A percentile compares a stretch with the other conserved stretches of the same genome.
phyloP scores from a whole-genome alignment of 116 monocot species.

The Cymodocea nodosa region DNA sequence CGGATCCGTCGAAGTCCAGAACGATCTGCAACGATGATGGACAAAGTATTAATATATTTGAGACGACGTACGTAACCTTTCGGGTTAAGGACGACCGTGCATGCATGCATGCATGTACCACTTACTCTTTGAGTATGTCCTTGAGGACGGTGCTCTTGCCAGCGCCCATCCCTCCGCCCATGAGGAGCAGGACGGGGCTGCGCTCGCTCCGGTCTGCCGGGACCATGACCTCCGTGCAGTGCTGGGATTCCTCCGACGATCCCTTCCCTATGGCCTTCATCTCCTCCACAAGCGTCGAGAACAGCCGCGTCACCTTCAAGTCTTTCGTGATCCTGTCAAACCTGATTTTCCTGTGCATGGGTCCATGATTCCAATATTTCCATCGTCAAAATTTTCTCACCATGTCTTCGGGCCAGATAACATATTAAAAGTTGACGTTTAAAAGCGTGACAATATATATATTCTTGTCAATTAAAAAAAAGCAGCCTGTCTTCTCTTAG shows the following conservation, averaged over 20 bases:
- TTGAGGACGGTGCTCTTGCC: constrained; percentile 95
- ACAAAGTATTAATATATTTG: no score
- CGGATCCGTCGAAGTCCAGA: constrained; percentile 62
- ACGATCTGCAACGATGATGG: constrained; percentile 23
- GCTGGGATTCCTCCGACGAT: constrained; percentile 12
- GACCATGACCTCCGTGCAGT: constrained; percentile 62
- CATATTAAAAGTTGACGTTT: no score
- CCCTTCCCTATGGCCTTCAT: constrained; percentile 76
- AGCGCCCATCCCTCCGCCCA: constrained; percentile 98
- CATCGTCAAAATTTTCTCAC: not conserved
- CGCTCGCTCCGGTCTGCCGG: constrained; percentile 61
- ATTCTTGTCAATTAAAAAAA: no score
- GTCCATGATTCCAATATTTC: not conserved
- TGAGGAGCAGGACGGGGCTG: constrained; percentile 83
- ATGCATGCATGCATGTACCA: not conserved
- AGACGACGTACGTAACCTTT: no score
- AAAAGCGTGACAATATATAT: no score
- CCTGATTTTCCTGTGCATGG: constrained; percentile 44
- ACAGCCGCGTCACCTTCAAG: constrained; percentile 71
- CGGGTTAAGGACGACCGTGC: not conserved
- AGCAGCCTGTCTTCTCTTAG: no score
- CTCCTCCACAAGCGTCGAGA: constrained; percentile 86
- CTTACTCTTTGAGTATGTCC: constrained; percentile 64
- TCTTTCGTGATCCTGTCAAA: constrained; percentile 75
- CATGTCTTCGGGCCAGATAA: no score